Percentiles rank a stretch among this genome's conserved stretches.
Evolutionary conservation across 306 rosid species (phyloP).

Genomic region (Quillaja saponaria): DNA sequence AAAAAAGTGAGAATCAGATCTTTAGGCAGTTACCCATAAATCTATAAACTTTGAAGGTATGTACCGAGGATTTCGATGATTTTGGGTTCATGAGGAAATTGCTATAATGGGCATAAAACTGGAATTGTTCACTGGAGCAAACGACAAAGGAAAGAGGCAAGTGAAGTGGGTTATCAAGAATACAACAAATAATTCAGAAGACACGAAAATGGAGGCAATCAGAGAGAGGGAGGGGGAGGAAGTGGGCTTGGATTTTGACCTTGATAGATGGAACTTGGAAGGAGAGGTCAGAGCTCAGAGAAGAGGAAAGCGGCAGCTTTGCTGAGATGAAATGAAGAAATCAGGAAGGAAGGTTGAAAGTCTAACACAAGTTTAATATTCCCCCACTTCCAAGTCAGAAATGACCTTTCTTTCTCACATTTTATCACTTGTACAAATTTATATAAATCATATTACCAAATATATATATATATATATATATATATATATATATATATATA

Average conservation of each 20-base stretch:
- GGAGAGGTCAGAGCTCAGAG: background rate
- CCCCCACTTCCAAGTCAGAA: no score
- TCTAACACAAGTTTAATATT: no score
- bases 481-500: no score
- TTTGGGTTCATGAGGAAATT: slow-evolving; percentile 1
- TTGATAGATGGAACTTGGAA: background rate
- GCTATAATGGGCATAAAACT: slow-evolving; percentile 16
- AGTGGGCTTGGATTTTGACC: background rate
- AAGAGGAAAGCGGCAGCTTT: background rate
- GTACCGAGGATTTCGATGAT: slow-evolving; percentile 20
- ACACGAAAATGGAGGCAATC: background rate
- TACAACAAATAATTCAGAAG: background rate
- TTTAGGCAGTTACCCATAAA: slow-evolving; percentile 29
- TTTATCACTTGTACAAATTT: no score
- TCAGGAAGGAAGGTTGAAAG: no score
- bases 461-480: no score
- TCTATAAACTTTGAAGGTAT: slow-evolving; percentile 19
- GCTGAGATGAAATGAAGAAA: background rate
- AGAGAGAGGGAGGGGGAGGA: background rate
- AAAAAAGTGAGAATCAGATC: slow-evolving; percentile 28
- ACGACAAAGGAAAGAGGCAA: background rate
- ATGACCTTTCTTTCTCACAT: no score
- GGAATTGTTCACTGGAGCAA: background rate
- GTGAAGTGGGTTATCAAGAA: slow-evolving; percentile 4
- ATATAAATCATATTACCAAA: no score